Evolutionary conservation across 768 basidiomycete species (phyloP), one percentile per base, ranked within the genome.

Genomic region (Collybia mongolica): DNA sequence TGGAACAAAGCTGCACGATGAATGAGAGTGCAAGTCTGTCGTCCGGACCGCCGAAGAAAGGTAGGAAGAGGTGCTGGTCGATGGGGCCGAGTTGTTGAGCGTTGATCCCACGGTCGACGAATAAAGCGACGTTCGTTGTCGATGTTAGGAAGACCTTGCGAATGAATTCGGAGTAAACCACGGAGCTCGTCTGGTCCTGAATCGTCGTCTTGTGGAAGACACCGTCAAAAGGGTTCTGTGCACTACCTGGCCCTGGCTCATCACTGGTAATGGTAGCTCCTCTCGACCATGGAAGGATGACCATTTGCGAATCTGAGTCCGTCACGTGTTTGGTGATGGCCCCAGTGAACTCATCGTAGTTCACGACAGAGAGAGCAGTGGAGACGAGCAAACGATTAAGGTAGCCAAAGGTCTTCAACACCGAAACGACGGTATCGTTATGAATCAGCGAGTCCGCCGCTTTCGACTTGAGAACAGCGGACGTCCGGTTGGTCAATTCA

Each of bases 41-140:
- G 65, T 98, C 96, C 0, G 93, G 88, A 0, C 96, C 96, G 19
- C 96, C 96, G 64, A 93, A 90, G 79, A 98, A 98, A 0, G 93
- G 90, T 11, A 97, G 60, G 64, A 95, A 83, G 23, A 98, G 61
- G 55, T 90, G 90, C 52, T 86, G 74, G 19, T 58, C 65, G 38
- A 42, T 62, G 24, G 40, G 41, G 4, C 63, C 57, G 1, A 64
- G 55, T 39, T 64, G 58, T 14, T 65, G 59, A 6, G 58, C 49
- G 22, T 59, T 61, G 18, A 77, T 66, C 1, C 86, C 86, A 20
- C 86, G 75, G 65, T 98, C 96, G 51, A 97, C 79, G 65, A 90
- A 95, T 29, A 98, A 68, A 4, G 86, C 92, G 29, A 95, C 88
- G 58, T 98, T 91, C 8, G 76, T 74, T 2, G 82, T 78, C 14